phyloP scores from a whole-genome alignment of 768 basidiomycete species.

The Porpolomopsis calyptriformis region DNA sequence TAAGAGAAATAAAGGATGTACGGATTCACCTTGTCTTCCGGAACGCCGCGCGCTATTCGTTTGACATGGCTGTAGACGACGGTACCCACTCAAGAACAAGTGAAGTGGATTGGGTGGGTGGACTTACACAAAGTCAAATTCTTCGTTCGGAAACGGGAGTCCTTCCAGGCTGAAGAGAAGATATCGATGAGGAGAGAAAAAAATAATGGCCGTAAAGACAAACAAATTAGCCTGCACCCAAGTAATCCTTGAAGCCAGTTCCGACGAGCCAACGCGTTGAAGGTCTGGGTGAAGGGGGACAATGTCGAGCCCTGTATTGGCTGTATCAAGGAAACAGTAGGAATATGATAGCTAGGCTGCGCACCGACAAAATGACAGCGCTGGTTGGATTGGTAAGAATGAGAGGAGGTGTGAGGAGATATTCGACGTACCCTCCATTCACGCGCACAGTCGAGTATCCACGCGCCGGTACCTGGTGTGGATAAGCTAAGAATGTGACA shows the following conservation, averaged over 20 bases:
- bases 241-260: constrained; percentile 49
- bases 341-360: neutral
- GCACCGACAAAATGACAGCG: constrained; percentile 53
- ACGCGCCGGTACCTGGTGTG: constrained; percentile 53
- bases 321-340: constrained; percentile 1
- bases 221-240: constrained; percentile 72
- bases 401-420: constrained; percentile 1
- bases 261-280: constrained; percentile 42
- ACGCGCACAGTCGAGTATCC: constrained; percentile 57
- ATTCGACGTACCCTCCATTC: constrained; percentile 47
- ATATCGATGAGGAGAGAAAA: constrained; percentile 6
- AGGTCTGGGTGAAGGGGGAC: constrained; percentile 66
- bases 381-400: constrained; percentile 19
- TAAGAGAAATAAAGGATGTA: neutral
- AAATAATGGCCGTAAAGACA: constrained; percentile 21
- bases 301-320: constrained; percentile 47
- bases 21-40: constrained; percentile 53
- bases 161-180: constrained; percentile 42
- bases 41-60: constrained; percentile 62
- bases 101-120: neutral
- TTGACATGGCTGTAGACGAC: constrained; percentile 45
- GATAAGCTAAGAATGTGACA: neutral
- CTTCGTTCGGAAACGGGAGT: constrained; percentile 58
- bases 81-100: neutral
- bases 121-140: constrained; percentile 70